A percentile compares a stretch with the other conserved stretches of the same genome.
phyloP scores from a whole-genome alignment of 129 eudicot genomes.

The Tagetes patula region DNA sequence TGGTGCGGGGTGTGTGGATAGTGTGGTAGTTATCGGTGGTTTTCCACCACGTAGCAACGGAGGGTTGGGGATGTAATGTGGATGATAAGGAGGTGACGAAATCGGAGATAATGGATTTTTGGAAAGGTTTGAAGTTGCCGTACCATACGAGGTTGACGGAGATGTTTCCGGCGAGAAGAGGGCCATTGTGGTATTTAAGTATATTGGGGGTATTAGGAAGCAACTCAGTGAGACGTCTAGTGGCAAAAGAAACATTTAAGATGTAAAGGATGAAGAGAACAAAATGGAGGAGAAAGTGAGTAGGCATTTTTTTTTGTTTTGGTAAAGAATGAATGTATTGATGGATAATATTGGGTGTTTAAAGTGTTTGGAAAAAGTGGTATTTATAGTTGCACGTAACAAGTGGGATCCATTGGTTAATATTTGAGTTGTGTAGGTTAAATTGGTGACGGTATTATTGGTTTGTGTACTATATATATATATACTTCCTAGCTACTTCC shows the following conservation, averaged over 20 bases:
- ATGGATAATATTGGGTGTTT: not conserved
- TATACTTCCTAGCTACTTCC: no score
- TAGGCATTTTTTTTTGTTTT: conserved; percentile 29
- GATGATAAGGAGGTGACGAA: conserved; percentile 59
- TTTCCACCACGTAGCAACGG: conserved; percentile 88
- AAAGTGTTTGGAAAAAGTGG: conserved; percentile 1
- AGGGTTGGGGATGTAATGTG: conserved; percentile 37
- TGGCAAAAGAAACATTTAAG: conserved; percentile 35
- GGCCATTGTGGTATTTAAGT: conserved; percentile 66
- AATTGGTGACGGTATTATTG: no score
- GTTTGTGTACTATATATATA: no score
- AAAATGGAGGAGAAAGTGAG: conserved; percentile 14
- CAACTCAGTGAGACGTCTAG: conserved; percentile 38
- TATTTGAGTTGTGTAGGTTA: no score
- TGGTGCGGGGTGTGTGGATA: not conserved
- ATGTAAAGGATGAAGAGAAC: conserved; percentile 24
- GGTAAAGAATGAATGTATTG: no score
- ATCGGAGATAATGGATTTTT: conserved; percentile 61
- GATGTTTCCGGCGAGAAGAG: conserved; percentile 57
- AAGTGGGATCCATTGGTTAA: no score
- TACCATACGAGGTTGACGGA: conserved; percentile 73
- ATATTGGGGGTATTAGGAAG: conserved; percentile 24
- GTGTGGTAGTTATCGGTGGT: conserved; percentile 57
- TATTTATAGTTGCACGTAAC: not conserved
- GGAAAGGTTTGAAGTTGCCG: conserved; percentile 64